These are phyloP conservation scores for Fraxinus sp. DNA, from an alignment of 305 asterid genomes.

Conservation along the genomic window DNA sequence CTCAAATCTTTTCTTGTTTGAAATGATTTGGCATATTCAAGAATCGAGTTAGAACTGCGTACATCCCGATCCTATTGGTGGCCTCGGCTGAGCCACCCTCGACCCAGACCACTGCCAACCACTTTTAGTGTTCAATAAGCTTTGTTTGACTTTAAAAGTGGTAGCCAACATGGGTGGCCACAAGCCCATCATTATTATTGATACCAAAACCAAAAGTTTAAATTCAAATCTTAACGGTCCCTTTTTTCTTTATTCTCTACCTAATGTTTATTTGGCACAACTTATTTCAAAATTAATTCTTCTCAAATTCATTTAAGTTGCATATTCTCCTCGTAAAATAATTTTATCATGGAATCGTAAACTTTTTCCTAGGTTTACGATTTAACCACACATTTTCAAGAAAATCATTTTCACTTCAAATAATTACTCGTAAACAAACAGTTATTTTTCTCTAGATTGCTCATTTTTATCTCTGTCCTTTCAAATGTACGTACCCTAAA, in stretches of 20 bases:
- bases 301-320: too few species aligned
- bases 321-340: too few species aligned
- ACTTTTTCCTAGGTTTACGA: too few species aligned
- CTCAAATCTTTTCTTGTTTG: background rate
- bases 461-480: background rate
- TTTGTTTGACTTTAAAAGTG: constrained; percentile 29
- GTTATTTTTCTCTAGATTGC: background rate
- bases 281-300: too few species aligned
- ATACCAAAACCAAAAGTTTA: constrained; percentile 12
- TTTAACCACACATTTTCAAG: background rate
- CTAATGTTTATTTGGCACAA: too few species aligned
- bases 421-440: background rate
- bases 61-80: background rate
- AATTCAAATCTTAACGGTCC: constrained; percentile 28
- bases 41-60: background rate
- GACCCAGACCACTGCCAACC: background rate
- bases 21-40: background rate
- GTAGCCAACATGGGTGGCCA: constrained; percentile 24
- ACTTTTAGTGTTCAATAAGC: constrained; percentile 35
- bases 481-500: background rate
- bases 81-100: background rate
- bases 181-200: constrained; percentile 22
- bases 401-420: background rate
- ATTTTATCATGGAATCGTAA: too few species aligned
- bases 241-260: too few species aligned